Evolutionary conservation across 192 early-diverging fungal species (phyloP), one percentile per base, ranked within the genome.

Genomic region (Linnemannia schmuckeri): DNA sequence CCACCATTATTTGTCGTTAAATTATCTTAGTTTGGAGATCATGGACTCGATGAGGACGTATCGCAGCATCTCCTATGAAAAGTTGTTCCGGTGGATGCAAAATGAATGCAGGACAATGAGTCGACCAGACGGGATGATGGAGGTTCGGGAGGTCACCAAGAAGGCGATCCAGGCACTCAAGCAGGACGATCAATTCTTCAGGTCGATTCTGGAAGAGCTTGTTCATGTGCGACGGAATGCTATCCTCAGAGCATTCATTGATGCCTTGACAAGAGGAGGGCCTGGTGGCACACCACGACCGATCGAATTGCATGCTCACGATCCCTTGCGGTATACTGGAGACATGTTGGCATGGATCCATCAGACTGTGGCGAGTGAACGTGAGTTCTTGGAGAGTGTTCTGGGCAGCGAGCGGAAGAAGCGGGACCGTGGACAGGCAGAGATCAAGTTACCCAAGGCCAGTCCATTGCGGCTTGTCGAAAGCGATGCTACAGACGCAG

Each of bases 321-420:
- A 99, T 85, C 95, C 97, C 2, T 88, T 96, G 76, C 92, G 97
- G 44, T 99, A 98, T 81, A 93, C 97, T 47, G 97, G 97, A 30
- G 98, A 98, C 79, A 98, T 99, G 96, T 87, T 98, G 27, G 98
- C 97, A 0, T 99, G 98, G 98, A 83, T 98, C 2, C 98, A 99
- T 91, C 97, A 98, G 89, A 94, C 96, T 0, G 93, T 92, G 27
- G 96, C 97, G 7, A 92, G 94, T 12, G 98, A 98, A 85, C 89
- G 92, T 30, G 98, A 99, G 88, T 92, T 98, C 82, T 89, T 98
- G 33, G 96, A 98, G 80, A 92, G 92, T 44, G 73, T 97, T 20
- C 92, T 97, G 80, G 90, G 90, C 72, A 70, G 82, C 24, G 87
- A 84, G 57, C 78, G 61, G 10, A 54, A 52, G 75, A 71, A 61